phyloP scores from a whole-genome alignment of 257 asterid genomes.

The Lantana camara region DNA sequence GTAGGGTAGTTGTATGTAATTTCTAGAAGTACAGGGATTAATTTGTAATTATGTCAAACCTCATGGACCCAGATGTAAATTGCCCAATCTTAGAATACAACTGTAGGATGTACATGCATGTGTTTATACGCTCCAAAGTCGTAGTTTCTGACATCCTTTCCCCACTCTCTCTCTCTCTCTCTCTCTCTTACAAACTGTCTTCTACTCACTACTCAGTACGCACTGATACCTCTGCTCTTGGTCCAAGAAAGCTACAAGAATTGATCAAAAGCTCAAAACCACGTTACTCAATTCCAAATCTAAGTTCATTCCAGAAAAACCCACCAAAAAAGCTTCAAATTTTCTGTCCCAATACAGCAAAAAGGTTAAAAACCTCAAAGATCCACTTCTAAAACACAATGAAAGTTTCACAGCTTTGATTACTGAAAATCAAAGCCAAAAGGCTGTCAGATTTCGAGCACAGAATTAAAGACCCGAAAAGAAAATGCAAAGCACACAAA shows the following conservation, averaged over 20 bases:
- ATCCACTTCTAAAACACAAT: neutral
- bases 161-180: slow-evolving; percentile 33
- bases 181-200: slow-evolving; percentile 2
- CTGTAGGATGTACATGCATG: slow-evolving; percentile 45
- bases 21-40: too few relatives aligned
- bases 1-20: too few relatives aligned
- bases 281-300: neutral
- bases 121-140: slow-evolving; percentile 51
- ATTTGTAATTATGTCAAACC: too few relatives aligned
- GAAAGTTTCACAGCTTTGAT: neutral
- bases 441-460: slow-evolving; percentile 6
- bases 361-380: neutral
- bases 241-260: slow-evolving; percentile 19
- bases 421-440: neutral
- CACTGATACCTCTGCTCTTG: slow-evolving; percentile 10
- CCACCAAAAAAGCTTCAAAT: neutral
- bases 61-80: too few relatives aligned
- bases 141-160: slow-evolving; percentile 36
- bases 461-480: neutral
- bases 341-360: neutral
- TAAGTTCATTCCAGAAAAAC: slow-evolving; percentile 14
- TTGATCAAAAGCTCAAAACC: slow-evolving; percentile 13
- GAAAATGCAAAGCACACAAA: slow-evolving; percentile 38
- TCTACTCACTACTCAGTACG: neutral
- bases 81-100: too few relatives aligned